Conservation (phyloP, 1,139 yeast species). For the Suhomyces ambrosiae region DNA sequence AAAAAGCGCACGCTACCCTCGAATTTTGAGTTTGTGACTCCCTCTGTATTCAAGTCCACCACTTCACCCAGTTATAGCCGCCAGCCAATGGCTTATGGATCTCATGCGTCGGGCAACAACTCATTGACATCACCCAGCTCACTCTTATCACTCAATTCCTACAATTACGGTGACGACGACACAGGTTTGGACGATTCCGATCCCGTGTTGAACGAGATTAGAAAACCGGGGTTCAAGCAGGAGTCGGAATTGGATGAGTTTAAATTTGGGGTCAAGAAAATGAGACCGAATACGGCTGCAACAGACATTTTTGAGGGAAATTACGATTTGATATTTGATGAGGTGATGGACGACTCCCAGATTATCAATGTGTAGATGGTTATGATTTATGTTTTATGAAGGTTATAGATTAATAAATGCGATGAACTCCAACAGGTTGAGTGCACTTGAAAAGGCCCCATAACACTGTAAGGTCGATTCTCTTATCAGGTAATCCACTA, state of each 20-base stretch:
- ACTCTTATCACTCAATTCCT: constrained; percentile 35
- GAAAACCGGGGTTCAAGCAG: constrained; percentile 10
- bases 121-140: constrained; percentile 41
- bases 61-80: constrained; percentile 4
- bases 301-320: constrained; percentile 14
- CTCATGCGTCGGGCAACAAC: constrained; percentile 16
- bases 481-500: too few relatives aligned
- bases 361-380: constrained; percentile 13
- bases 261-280: constrained; percentile 12
- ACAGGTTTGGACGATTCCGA: constrained; percentile 14
- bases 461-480: too few relatives aligned
- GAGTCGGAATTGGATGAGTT: constrained; percentile 14
- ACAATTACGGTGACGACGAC: constrained; percentile 23
- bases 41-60: constrained; percentile 6
- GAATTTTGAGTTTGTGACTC: constrained; percentile 14
- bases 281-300: constrained; percentile 7
- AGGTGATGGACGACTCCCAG: constrained; percentile 30
- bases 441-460: too few relatives aligned
- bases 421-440: too few relatives aligned
- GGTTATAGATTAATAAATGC: constrained; percentile 1
- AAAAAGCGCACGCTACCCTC: constrained; percentile 12
- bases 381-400: constrained; percentile 8
- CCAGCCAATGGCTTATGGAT: constrained; percentile 8
- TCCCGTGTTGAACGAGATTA: constrained; percentile 6
- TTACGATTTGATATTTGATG: constrained; percentile 33